Percentiles rank a stretch among this genome's conserved stretches.
These are phyloP conservation scores for Hymenotorrendiella dingleyae DNA, from an alignment of 2,329 filamentous ascomycete species.

Conservation along the genomic window DNA sequence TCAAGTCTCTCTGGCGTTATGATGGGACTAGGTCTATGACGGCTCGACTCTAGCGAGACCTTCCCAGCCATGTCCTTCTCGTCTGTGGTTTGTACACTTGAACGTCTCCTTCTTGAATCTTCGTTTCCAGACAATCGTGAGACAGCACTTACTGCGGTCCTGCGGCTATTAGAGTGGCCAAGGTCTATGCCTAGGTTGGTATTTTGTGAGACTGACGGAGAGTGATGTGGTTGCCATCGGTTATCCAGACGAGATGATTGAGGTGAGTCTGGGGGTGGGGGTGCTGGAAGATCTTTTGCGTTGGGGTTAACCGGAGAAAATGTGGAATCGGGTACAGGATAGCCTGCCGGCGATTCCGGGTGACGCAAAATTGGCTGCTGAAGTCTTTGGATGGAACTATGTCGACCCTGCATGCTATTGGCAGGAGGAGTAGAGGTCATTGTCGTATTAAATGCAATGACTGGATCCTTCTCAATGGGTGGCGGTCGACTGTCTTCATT, in stretches of 20 bases:
- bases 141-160: conserved; percentile 19
- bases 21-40: not conserved
- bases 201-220: conserved; percentile 6
- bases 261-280: conserved; percentile 18
- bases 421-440: not conserved
- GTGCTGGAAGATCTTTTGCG: conserved; percentile 17
- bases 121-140: conserved; percentile 5
- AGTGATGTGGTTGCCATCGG: not conserved
- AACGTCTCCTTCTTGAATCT: not conserved
- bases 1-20: not conserved
- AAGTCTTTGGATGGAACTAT: conserved; percentile 14
- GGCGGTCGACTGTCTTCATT: conserved; percentile 12
- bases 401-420: not conserved
- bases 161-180: conserved; percentile 19
- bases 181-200: conserved; percentile 10
- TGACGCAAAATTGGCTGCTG: conserved; percentile 21
- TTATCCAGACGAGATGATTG: conserved; percentile 3
- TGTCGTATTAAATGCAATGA: not conserved
- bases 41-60: not conserved
- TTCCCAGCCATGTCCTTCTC: conserved; percentile 5
- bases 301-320: conserved; percentile 22
- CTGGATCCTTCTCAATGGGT: conserved; percentile 9
- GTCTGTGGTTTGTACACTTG: not conserved
- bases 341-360: conserved; percentile 22
- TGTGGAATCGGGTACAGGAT: conserved; percentile 20